Evolutionary conservation across 768 basidiomycete species (phyloP).

Genomic region (Mrakia blollopis): DNA sequence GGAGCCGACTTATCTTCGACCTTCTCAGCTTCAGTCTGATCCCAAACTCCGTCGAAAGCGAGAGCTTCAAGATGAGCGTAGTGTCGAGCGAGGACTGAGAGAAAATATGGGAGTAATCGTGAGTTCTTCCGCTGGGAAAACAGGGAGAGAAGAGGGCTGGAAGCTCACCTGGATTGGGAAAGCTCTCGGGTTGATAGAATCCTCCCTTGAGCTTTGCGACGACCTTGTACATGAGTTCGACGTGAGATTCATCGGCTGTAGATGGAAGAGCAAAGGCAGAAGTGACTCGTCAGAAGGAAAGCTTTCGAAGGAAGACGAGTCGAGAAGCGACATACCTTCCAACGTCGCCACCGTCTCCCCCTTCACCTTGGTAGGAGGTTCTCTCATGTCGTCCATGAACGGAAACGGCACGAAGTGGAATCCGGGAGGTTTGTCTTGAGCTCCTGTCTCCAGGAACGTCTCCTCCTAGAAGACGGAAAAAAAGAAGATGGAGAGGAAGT

Average conservation of each 20-base stretch:
- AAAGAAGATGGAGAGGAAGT: background rate
- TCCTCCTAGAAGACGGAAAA: conserved; percentile 9
- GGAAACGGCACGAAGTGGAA: conserved; percentile 91
- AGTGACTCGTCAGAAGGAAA: background rate
- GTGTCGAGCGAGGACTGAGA: conserved; percentile 71
- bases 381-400: conserved; percentile 88
- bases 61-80: conserved; percentile 86
- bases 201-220: conserved; percentile 74
- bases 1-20: conserved; percentile 82
- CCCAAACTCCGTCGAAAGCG: conserved; percentile 86
- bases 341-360: conserved; percentile 28
- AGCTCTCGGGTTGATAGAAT: conserved; percentile 65
- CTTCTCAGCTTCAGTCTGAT: conserved; percentile 52
- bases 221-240: conserved; percentile 32
- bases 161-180: conserved; percentile 65
- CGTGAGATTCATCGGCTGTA: conserved; percentile 25
- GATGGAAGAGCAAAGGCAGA: background rate
- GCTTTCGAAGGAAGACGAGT: too few relatives aligned
- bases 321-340: background rate
- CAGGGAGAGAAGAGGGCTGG: background rate
- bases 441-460: conserved; percentile 47
- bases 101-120: background rate
- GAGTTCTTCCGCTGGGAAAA: background rate
- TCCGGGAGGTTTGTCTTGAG: conserved; percentile 72
- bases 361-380: conserved; percentile 58